Base-by-base conservation (phyloP, 179 eudicot genomes). In the Spinacia oleracea region DNA sequence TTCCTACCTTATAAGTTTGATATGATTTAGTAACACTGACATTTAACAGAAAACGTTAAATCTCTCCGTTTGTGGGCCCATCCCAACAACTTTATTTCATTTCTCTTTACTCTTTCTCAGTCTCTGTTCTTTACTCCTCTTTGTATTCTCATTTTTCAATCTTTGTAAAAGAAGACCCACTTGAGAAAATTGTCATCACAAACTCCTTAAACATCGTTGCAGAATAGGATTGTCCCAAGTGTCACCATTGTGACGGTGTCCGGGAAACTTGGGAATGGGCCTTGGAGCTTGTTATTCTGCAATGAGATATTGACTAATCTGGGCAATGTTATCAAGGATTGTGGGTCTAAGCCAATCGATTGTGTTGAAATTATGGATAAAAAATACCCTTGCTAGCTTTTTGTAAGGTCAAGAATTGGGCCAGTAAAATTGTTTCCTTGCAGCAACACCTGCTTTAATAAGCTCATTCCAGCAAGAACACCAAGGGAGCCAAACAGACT, bases 271-370 rank as follows among this genome's bases (percentile, higher is more conserved):
- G 96, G 96, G n/a, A 78, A 6, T 0, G 89, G 87, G 5, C 96
- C 95, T 78, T 91, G 92, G 40, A 91, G 80, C 45, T 83, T 84
- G 70, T 91, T 91, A 81, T 86, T 89, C 77, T 84, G 84, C 78
- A 91, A 53, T 5, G 90, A 74, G 43, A 91, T 50, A 58, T 88
- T 91, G 7, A 38, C 68, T 40, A 91, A 71, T n/a, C 73, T 80
- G 6, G 89, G 85, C 6, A 91, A 68, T 5, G 74, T 34, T 6
- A 63, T 77, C 45, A 91, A 40, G 5, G 95, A 85, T 0, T 68
- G 15, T 0, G 91, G 95, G 5, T 89, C 65, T 2, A 85, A 2
- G 92, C 89, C 27, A 91, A 72, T 31, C 63, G 82, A 67, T 91
- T 91, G 48, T 87, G 88, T 38, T 87, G 83, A 10, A 91, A 80